A percentile compares a stretch with the other conserved stretches of the same genome.
Evolutionary conservation across 2,329 filamentous ascomycete species (phyloP).

Genomic region (Talaromyces rugulosus): DNA sequence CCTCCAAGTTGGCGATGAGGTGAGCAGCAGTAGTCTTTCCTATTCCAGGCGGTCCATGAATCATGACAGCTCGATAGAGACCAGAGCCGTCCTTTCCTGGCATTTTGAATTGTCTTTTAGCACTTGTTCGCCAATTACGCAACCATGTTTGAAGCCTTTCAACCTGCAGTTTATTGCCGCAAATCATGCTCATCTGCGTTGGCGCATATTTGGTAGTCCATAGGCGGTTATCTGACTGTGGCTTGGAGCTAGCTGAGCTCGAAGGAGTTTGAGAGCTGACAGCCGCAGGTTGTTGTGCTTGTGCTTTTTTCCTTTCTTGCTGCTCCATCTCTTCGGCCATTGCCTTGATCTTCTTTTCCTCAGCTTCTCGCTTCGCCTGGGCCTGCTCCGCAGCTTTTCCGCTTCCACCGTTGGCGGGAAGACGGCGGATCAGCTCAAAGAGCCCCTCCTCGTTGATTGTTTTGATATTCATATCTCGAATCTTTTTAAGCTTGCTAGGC

Average conservation of each 20-base stretch:
- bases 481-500: conserved; percentile 86
- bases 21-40: conserved; percentile 97
- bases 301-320: conserved; percentile 59
- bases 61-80: conserved; percentile 80
- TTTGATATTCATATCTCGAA: conserved; percentile 72
- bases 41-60: conserved; percentile 92
- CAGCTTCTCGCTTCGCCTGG: conserved; percentile 77
- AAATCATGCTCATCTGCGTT: conserved; percentile 78
- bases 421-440: conserved; percentile 73
- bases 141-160: conserved; percentile 90
- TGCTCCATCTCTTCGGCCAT: conserved; percentile 81
- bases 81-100: conserved; percentile 82
- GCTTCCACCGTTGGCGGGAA: conserved; percentile 82
- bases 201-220: conserved; percentile 97
- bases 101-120: conserved; percentile 76
- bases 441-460: conserved; percentile 93
- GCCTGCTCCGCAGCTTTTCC: conserved; percentile 83
- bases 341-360: conserved; percentile 75
- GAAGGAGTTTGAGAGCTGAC: conserved; percentile 46
- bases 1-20: conserved; percentile 85
- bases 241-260: conserved; percentile 20
- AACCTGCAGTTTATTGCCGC: conserved; percentile 86
- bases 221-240: conserved; percentile 59
- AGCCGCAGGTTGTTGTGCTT: conserved; percentile 46
- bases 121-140: conserved; percentile 71